These are phyloP conservation scores for Psilocybe azurescens DNA, from an alignment of 768 basidiomycete genomes.

Conservation along the genomic window DNA sequence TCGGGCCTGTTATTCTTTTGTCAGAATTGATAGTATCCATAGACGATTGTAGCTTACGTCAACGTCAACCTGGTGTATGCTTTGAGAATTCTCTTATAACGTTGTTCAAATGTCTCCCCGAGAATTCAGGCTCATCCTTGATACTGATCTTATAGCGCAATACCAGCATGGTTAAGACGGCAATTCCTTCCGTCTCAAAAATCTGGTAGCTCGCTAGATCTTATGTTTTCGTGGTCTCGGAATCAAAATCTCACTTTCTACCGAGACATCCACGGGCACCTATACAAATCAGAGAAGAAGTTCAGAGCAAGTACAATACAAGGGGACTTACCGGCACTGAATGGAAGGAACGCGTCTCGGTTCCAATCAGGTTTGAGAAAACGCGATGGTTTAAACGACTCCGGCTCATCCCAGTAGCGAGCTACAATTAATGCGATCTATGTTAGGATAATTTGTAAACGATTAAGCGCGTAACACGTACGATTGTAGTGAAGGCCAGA, in stretches of 20 bases:
- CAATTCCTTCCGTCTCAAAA: constrained; percentile 59
- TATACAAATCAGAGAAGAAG: constrained; percentile 1
- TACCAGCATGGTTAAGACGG: constrained; percentile 52
- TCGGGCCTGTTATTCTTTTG: too few relatives aligned
- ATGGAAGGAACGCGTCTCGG: constrained; percentile 59
- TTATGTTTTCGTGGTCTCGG: background rate
- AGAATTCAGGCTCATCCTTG: constrained; percentile 55
- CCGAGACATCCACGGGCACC: constrained; percentile 27
- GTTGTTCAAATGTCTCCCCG: constrained; percentile 50
- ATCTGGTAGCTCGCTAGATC: constrained; percentile 15
- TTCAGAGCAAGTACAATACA: too few relatives aligned
- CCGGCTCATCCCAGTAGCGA: constrained; percentile 59
- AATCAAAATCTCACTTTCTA: constrained; percentile 20
- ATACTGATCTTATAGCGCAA: constrained; percentile 50
- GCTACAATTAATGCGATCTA: constrained; percentile 34
- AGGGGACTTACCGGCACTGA: constrained; percentile 52
- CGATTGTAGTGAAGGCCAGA: constrained; percentile 58
- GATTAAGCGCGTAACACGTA: constrained; percentile 25
- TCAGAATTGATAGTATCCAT: too few relatives aligned
- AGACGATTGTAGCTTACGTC: too few relatives aligned
- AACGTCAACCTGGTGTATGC: background rate
- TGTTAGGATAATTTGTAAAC: background rate
- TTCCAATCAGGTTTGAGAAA: constrained; percentile 55
- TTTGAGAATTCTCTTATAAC: constrained; percentile 35
- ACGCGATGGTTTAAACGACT: constrained; percentile 48